Evolutionary conservation across 2,329 filamentous ascomycete species (phyloP), one percentile per base, ranked within the genome.

Genomic region (Fusarium pseudocircinatum): DNA sequence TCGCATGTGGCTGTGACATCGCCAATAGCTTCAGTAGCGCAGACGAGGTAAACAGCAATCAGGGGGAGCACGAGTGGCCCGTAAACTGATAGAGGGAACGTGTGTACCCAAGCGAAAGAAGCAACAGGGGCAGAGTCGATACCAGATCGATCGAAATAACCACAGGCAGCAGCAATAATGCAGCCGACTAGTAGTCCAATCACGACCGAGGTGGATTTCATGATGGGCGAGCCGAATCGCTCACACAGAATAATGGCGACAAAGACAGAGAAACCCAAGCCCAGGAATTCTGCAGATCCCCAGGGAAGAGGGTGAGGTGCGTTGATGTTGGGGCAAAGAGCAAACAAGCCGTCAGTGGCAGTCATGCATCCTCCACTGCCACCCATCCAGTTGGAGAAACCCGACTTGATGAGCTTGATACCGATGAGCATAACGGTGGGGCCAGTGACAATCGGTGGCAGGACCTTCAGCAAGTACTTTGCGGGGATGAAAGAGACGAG

Each of bases 1-100:
- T 96, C 93, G 81, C 93, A 95, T 4, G 93, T 95, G 1, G 93
- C 93, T 0, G 92, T 94, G 77, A 95, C 93, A 73, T 94, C 92
- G 40, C 93, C 93, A 59, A 96, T 94, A 58, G 93, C 91, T 80
- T 95, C 93, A 82, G 93, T 94, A 30, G 92, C 92, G 63, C 92
- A 88, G 69, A 95, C 92, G 75, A 95, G 89, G 79, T 89, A 92
- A 30, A 92, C 88, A 4, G 90, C 89, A 50, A 96, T 81, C 28
- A 95, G 79, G 0, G 93, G 93, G 16, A 95, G 83, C 1, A 95
- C 92, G 5, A 95, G 86, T 0, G 93, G 92, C 0, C 89, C 92
- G 75, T 95, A 94, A 12, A 95, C 84, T 20, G 85, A 87, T 6
- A 95, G 86, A 69, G 89, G 89, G 84, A 95, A 95, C 0, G 93